Conservation (phyloP, 176 grass and related monocot genomes). For the Eragrostis curvula region DNA sequence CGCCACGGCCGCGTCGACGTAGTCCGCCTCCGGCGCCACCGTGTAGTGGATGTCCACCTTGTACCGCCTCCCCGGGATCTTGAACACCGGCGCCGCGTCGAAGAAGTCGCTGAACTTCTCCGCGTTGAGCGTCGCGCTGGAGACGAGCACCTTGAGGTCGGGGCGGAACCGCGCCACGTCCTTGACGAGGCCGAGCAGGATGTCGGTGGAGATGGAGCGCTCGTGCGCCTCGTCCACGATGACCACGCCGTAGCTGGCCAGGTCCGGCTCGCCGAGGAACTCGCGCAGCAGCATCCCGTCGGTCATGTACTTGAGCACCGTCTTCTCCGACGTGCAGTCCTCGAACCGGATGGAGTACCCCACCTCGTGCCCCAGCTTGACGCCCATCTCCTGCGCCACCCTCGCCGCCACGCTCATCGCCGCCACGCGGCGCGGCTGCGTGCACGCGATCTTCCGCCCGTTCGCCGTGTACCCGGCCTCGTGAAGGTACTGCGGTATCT, state of each 20-base stretch:
- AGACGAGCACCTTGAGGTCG: conserved; percentile 66
- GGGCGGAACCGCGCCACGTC: conserved; percentile 50
- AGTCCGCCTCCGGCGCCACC: conserved; percentile 60
- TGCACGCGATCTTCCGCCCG: conserved; percentile 55
- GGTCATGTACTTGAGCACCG: conserved; percentile 64
- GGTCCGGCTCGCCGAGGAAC: conserved; percentile 65
- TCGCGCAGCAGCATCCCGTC: conserved; percentile 71
- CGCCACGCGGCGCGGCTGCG: conserved; percentile 66
- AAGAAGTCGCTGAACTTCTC: conserved; percentile 71
- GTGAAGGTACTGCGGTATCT: conserved; percentile 73
- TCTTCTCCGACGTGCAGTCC: conserved; percentile 74
- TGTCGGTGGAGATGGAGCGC: conserved; percentile 61
- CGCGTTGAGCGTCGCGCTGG: conserved; percentile 72
- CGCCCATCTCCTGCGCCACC: conserved; percentile 68
- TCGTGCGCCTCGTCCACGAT: conserved; percentile 84
- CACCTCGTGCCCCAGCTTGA: conserved; percentile 69
- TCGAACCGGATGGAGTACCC: conserved; percentile 79
- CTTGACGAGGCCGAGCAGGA: conserved; percentile 77
- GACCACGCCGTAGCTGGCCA: conserved; percentile 66
- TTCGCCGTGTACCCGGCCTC: conserved; percentile 50
- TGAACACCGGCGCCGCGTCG: conserved; percentile 59
- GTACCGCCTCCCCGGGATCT: conserved; percentile 58
- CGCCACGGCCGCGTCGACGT: conserved; percentile 51
- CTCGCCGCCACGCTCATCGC: conserved; percentile 66
- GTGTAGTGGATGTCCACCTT: conserved; percentile 67